Percentiles rank a stretch among this genome's conserved stretches.
phyloP scores from a whole-genome alignment of 441 rosid genomes.

The Erodium texanum region DNA sequence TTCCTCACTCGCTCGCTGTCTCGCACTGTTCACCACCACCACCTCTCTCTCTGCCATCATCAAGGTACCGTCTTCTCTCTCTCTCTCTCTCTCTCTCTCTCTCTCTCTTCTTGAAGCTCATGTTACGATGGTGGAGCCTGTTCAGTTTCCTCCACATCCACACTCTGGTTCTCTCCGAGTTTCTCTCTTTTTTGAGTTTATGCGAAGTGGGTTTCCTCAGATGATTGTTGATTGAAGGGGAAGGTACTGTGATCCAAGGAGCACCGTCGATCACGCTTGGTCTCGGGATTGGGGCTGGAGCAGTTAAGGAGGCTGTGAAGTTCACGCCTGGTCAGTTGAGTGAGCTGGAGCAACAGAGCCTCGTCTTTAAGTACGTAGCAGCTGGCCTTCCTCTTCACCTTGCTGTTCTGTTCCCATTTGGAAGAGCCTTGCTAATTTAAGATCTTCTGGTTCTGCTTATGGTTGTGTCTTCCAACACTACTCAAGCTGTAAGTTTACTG shows the following conservation, averaged over 20 bases:
- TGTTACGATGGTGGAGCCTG: no score
- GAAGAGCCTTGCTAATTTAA: constrained; percentile 26
- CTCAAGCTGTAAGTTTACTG: constrained; percentile 6
- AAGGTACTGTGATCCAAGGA: constrained; percentile 17
- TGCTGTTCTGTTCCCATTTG: constrained; percentile 28
- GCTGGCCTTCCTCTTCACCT: constrained; percentile 16
- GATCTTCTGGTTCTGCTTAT: constrained; percentile 19
- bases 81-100: not conserved
- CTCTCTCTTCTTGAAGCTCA: no score
- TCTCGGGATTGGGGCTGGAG: constrained; percentile 25
- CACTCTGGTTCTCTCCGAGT: not conserved
- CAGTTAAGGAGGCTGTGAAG: constrained; percentile 9
- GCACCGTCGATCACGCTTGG: constrained; percentile 27
- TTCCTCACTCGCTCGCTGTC: constrained; percentile 3
- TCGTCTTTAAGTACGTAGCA: constrained; percentile 39
- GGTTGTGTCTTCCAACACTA: not conserved
- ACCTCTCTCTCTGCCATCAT: not conserved
- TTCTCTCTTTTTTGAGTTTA: not conserved
- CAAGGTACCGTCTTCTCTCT: constrained; percentile 13
- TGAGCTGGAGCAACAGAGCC: constrained; percentile 45
- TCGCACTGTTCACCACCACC: not conserved
- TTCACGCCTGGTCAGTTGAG: constrained; percentile 41
- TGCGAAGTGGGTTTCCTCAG: not conserved
- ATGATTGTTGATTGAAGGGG: constrained; percentile 14
- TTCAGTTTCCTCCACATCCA: no score